Conservation (phyloP, 768 basidiomycete genomes). For the Calocera cornea region DNA sequence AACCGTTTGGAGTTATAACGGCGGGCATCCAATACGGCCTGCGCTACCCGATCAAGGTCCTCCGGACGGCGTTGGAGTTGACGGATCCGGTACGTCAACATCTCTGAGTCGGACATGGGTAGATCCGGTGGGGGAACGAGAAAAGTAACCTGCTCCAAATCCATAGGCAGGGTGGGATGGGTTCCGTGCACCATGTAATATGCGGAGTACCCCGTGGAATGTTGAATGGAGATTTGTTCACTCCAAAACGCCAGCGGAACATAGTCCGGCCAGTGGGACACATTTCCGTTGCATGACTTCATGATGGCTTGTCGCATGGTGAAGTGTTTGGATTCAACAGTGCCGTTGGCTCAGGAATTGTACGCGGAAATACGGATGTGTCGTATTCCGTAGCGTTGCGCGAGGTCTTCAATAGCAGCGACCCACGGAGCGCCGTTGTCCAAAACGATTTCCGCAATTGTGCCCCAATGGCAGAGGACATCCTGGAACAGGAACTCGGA, state of each 20-base stretch:
- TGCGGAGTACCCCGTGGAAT: conserved; percentile 23
- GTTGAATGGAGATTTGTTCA: conserved; percentile 17
- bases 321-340: conserved; percentile 23
- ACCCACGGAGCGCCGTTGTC: conserved; percentile 31
- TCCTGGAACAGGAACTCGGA: conserved; percentile 28
- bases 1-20: not conserved
- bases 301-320: conserved; percentile 26
- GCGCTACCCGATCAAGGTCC: too few species aligned
- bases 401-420: conserved; percentile 17
- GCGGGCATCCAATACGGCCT: too few species aligned
- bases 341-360: conserved; percentile 32
- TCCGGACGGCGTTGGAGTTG: too few species aligned
- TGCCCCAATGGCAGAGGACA: conserved; percentile 30
- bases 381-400: conserved; percentile 22
- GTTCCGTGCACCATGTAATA: conserved; percentile 19
- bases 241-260: conserved; percentile 21
- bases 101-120: too few species aligned
- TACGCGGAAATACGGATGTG: conserved; percentile 33
- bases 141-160: too few species aligned
- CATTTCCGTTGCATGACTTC: conserved; percentile 25
- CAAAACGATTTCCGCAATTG: conserved; percentile 27
- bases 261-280: conserved; percentile 24
- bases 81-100: too few species aligned
- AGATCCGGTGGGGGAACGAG: too few species aligned
- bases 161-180: too few species aligned